phyloP scores from a whole-genome alignment of 805 yeast genomes.

The Spathaspora sp. region DNA sequence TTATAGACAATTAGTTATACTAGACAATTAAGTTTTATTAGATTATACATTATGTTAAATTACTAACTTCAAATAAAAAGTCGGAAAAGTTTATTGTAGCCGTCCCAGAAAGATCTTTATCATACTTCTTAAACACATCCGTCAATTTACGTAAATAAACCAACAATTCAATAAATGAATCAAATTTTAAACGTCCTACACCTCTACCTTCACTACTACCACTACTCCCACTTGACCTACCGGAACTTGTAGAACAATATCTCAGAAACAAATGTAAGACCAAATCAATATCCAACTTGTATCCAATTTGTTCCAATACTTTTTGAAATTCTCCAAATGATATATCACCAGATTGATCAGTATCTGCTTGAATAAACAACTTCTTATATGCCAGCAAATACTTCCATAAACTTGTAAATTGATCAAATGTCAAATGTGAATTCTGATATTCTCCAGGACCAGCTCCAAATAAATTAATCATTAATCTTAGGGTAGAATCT shows the following conservation, averaged over 20 bases:
- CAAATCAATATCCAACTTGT: conserved; percentile 53
- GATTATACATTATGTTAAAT: conserved; percentile 14
- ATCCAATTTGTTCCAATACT: conserved; percentile 64
- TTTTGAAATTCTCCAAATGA: conserved; percentile 63
- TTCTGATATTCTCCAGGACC: conserved; percentile 15
- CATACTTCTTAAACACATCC: conserved; percentile 74
- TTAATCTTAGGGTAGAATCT: conserved; percentile 54
- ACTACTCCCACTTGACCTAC: conserved; percentile 31
- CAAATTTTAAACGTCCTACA: conserved; percentile 59
- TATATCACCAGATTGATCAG: conserved; percentile 55
- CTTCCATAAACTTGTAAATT: conserved; percentile 67
- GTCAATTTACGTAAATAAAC: conserved; percentile 75
- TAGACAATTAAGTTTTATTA: neutral
- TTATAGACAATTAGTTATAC: neutral
- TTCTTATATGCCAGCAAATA: conserved; percentile 65
- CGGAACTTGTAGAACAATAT: conserved; percentile 22
- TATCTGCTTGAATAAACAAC: conserved; percentile 58
- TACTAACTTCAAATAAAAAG: conserved; percentile 53
- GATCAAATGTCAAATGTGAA: conserved; percentile 44
- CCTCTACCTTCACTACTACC: conserved; percentile 16
- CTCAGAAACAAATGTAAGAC: conserved; percentile 56
- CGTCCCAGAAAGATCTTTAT: conserved; percentile 68
- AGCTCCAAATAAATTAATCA: conserved; percentile 59
- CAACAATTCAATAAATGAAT: conserved; percentile 75
- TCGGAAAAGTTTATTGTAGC: conserved; percentile 66